Percentiles rank a stretch among this genome's conserved stretches.
Conservation (phyloP, 495 filamentous ascomycete genomes). For the Penicillium lividum region DNA sequence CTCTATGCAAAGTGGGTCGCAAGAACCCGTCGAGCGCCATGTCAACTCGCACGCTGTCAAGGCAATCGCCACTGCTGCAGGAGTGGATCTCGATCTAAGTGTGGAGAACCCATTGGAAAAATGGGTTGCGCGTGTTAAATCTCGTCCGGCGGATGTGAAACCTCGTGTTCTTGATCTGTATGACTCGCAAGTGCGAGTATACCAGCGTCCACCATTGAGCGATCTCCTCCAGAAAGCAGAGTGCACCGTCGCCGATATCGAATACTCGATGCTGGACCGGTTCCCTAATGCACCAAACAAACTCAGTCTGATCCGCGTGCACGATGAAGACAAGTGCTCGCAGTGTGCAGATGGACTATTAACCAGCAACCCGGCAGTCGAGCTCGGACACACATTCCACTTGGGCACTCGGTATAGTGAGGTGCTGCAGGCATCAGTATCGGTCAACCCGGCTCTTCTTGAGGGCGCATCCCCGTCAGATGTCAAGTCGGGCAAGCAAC, state of each 20-base stretch:
- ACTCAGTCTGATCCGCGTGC: slow-evolving; percentile 62
- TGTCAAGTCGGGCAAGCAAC: slow-evolving; percentile 21
- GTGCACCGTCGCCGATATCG: slow-evolving; percentile 34
- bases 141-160: slow-evolving; percentile 22
- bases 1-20: slow-evolving; percentile 33
- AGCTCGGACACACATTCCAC: slow-evolving; percentile 93
- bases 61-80: slow-evolving; percentile 48
- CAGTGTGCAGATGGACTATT: slow-evolving; percentile 64
- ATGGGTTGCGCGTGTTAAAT: slow-evolving; percentile 52
- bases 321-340: slow-evolving; percentile 70
- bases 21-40: slow-evolving; percentile 47
- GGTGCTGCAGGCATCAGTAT: slow-evolving; percentile 65
- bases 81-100: slow-evolving; percentile 72
- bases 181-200: slow-evolving; percentile 46
- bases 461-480: slow-evolving; percentile 17
- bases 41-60: slow-evolving; percentile 75
- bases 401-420: slow-evolving; percentile 86
- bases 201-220: slow-evolving; percentile 46
- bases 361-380: slow-evolving; percentile 71
- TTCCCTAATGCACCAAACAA: slow-evolving; percentile 42
- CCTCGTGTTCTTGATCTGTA: slow-evolving; percentile 44
- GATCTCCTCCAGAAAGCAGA: slow-evolving; percentile 36
- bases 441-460: slow-evolving; percentile 33
- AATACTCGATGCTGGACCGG: slow-evolving; percentile 43
- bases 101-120: slow-evolving; percentile 61